A percentile compares a stretch with the other conserved stretches of the same genome.
phyloP scores from a whole-genome alignment of 495 filamentous ascomycete species.

The Penicillium bovifimosum region DNA sequence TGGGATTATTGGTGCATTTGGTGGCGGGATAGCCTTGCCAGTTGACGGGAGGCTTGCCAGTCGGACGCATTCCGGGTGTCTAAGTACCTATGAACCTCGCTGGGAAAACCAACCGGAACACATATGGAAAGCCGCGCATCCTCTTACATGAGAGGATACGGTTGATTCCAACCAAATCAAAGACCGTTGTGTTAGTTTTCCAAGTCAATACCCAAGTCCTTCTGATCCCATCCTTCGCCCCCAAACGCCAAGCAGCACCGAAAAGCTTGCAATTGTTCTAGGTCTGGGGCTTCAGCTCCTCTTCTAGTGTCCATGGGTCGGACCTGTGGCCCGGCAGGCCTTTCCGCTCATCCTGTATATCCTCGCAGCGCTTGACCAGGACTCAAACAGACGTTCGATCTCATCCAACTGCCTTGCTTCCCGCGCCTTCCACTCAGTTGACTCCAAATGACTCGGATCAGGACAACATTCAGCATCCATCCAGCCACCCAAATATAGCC shows the following conservation, averaged over 20 bases:
- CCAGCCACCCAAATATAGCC: not conserved
- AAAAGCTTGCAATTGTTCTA: not conserved
- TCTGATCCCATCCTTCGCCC: not conserved
- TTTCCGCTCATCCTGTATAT: not conserved
- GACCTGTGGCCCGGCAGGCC: not conserved
- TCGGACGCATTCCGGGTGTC: no score
- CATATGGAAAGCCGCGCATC: no score
- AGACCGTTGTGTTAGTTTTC: no score
- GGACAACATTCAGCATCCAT: not conserved
- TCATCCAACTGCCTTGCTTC: not conserved
- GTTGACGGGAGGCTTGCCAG: no score
- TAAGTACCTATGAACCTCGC: no score
- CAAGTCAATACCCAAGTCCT: no score
- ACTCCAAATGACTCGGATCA: not conserved
- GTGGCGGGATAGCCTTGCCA: no score
- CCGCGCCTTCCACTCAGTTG: not conserved
- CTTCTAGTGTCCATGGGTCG: not conserved
- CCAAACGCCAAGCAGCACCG: not conserved
- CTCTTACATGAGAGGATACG: no score
- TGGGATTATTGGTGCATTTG: no score
- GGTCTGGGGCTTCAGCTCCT: not conserved
- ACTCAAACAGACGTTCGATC: not conserved
- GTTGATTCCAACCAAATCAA: no score
- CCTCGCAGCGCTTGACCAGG: not conserved
- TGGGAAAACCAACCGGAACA: no score